These are phyloP conservation scores for Aegilops sharonensis DNA, from an alignment of 176 grass and related monocot genomes.

Conservation along the genomic window DNA sequence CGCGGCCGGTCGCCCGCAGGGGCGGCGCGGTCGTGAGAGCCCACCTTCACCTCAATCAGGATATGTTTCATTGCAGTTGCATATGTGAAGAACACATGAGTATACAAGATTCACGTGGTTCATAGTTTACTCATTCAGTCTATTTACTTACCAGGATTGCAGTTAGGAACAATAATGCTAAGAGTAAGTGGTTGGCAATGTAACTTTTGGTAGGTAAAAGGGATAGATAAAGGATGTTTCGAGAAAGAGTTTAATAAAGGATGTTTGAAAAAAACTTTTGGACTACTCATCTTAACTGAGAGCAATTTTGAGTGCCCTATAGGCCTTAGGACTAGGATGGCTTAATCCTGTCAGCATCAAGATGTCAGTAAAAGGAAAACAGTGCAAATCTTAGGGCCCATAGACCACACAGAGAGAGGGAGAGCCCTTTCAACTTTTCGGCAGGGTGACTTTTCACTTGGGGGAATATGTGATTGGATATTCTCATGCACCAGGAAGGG, in stretches of 20 bases:
- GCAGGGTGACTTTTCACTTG: slow-evolving; percentile 14
- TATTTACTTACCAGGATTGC: not conserved
- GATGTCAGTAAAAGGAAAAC: slow-evolving; percentile 39
- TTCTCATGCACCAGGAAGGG: slow-evolving; percentile 37
- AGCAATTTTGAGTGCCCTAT: slow-evolving; percentile 14
- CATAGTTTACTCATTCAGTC: not conserved
- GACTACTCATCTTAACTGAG: not conserved
- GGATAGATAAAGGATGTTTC: not conserved
- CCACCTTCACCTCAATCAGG: not conserved
- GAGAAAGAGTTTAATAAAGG: slow-evolving; percentile 26
- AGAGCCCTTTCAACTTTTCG: slow-evolving; percentile 32
- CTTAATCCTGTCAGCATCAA: slow-evolving; percentile 42
- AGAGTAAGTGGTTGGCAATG: not conserved
- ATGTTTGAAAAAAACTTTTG: slow-evolving; percentile 25
- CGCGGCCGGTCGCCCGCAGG: no score
- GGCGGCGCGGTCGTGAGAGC: no score
- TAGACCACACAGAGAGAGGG: slow-evolving; percentile 17
- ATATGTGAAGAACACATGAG: not conserved
- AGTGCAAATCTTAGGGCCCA: slow-evolving; percentile 12
- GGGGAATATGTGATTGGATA: slow-evolving; percentile 58
- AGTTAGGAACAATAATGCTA: slow-evolving; percentile 6
- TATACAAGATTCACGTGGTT: not conserved
- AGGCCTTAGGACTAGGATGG: slow-evolving; percentile 1
- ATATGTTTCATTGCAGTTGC: not conserved
- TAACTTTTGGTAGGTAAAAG: slow-evolving; percentile 6